phyloP scores from a whole-genome alignment of 805 yeast genomes.

The Tetrapisispora nanseiensis region DNA sequence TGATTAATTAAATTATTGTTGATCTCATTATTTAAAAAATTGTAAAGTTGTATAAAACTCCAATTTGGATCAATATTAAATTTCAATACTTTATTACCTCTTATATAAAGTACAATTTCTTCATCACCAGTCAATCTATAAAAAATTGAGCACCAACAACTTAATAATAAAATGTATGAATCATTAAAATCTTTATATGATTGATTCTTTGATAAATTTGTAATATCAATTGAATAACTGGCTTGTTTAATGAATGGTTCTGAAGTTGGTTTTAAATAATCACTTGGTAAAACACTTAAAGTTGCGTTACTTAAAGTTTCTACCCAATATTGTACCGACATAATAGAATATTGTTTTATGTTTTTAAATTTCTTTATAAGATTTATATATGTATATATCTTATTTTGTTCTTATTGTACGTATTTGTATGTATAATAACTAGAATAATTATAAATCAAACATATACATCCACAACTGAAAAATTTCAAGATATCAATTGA shows the following conservation, averaged over 20 bases:
- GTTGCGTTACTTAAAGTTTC: slow-evolving; percentile 67
- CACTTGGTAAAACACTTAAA: slow-evolving; percentile 79
- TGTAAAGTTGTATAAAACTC: slow-evolving; percentile 45
- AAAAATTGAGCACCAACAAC: slow-evolving; percentile 61
- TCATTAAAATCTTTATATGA: slow-evolving; percentile 11
- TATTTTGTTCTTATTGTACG: too few relatives aligned
- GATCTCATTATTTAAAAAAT: slow-evolving; percentile 33
- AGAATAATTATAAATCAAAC: too few relatives aligned
- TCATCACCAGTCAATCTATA: slow-evolving; percentile 89
- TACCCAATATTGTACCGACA: slow-evolving; percentile 40
- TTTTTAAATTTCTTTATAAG: too few relatives aligned
- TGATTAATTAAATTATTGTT: slow-evolving; percentile 11
- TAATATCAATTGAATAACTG: slow-evolving; percentile 28
- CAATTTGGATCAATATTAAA: slow-evolving; percentile 45
- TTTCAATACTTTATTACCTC: slow-evolving; percentile 44
- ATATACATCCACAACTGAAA: too few relatives aligned
- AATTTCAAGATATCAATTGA: too few relatives aligned
- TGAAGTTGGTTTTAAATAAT: slow-evolving; percentile 67
- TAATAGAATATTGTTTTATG: too few relatives aligned
- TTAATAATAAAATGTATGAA: slow-evolving; percentile 44
- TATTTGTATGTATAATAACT: too few relatives aligned
- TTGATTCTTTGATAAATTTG: slow-evolving; percentile 15
- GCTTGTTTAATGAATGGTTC: slow-evolving; percentile 59
- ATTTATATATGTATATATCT: not conserved
- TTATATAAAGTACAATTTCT: slow-evolving; percentile 67